phyloP scores from a whole-genome alignment of 306 rosid genomes.

The Dalbergia oliveri region DNA sequence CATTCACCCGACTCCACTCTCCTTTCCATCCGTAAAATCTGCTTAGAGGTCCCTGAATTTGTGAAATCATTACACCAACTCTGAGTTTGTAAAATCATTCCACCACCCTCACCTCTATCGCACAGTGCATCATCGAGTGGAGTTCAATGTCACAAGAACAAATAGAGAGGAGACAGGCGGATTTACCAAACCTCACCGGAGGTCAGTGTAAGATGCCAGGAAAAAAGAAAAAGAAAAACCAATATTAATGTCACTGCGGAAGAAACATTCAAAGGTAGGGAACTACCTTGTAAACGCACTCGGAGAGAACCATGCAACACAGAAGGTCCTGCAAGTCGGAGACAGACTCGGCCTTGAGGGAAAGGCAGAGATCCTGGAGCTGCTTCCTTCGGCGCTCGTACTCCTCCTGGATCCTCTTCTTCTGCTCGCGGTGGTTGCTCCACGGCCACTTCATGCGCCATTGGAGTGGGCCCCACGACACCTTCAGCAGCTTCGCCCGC shows the following conservation, averaged over 20 bases:
- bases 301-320: constrained; percentile 94
- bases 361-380: constrained; percentile 72
- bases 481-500: constrained; percentile 68
- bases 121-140: no score
- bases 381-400: constrained; percentile 75
- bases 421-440: constrained; percentile 64
- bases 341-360: constrained; percentile 77
- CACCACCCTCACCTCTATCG: no score
- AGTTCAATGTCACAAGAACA: background rate
- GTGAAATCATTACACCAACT: no score
- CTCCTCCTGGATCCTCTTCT: constrained; percentile 79
- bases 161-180: background rate
- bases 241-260: background rate
- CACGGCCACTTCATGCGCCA: constrained; percentile 96
- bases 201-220: no score
- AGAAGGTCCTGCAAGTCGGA: constrained; percentile 91
- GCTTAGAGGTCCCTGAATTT: no score
- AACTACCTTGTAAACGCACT: constrained; percentile 93
- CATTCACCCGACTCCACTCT: no score
- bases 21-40: no score
- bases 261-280: background rate
- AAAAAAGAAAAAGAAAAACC: background rate
- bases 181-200: no score
- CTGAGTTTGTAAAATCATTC: no score
- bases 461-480: constrained; percentile 88